Percentiles rank a stretch among this genome's conserved stretches.
Conservation (phyloP, 2,329 filamentous ascomycete species). For the Furcasterigmium sp. region DNA sequence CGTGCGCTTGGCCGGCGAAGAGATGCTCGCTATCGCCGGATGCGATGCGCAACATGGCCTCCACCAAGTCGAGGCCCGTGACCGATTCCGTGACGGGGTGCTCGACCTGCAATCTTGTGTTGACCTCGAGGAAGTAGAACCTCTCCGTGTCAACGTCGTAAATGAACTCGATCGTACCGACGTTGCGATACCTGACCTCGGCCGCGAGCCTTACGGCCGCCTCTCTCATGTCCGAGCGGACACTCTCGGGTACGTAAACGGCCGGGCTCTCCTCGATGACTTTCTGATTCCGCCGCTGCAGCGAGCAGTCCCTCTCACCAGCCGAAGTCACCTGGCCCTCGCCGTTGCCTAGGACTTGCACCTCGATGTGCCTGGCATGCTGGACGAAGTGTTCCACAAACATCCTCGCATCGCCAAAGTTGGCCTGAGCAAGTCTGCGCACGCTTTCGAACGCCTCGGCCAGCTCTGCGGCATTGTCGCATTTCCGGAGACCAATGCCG, state of each 20-base stretch:
- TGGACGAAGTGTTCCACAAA: constrained; percentile 38
- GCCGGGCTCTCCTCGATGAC: constrained; percentile 43
- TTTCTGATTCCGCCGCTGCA: constrained; percentile 47
- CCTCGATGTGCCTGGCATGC: constrained; percentile 39
- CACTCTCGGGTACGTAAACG: constrained; percentile 21
- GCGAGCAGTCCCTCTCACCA: constrained; percentile 44
- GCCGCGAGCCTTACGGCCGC: constrained; percentile 29
- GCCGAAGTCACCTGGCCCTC: constrained; percentile 30
- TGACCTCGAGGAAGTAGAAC: constrained; percentile 44
- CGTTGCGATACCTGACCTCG: constrained; percentile 30
- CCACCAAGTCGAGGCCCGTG: constrained; percentile 31
- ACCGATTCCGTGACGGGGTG: constrained; percentile 35
- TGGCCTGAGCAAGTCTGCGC: constrained; percentile 29
- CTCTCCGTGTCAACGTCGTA: constrained; percentile 27
- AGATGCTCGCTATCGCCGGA: constrained; percentile 39
- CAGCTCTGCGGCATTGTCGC: constrained; percentile 23
- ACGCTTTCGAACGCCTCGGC: constrained; percentile 27
- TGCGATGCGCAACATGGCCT: constrained; percentile 19
- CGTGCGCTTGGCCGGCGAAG: constrained; percentile 1
- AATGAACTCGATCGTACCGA: constrained; percentile 41
- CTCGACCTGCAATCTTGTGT: constrained; percentile 44
- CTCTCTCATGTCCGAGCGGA: constrained; percentile 26
- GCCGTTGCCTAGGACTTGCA: constrained; percentile 44
- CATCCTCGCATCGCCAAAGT: constrained; percentile 33
- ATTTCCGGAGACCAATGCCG: constrained; percentile 35